Percentiles rank a stretch among this genome's conserved stretches.
Evolutionary conservation across 2,329 filamentous ascomycete species (phyloP).

Genomic region (Fusarium albosuccineum): DNA sequence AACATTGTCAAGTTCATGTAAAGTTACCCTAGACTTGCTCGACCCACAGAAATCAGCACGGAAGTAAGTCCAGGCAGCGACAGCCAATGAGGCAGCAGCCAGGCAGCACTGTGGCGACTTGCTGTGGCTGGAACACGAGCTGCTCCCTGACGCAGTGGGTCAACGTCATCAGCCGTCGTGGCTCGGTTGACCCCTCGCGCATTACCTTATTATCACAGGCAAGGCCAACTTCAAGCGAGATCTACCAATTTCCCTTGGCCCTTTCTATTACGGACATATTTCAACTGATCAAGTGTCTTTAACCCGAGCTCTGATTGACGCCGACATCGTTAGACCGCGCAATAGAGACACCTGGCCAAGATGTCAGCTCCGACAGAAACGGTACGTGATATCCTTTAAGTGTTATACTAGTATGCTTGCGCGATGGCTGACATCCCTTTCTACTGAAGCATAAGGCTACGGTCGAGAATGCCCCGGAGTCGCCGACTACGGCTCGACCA

Average conservation of each 20-base stretch:
- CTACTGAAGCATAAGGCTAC: slow-evolving; percentile 59
- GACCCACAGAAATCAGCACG: no score
- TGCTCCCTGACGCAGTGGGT: slow-evolving; percentile 47
- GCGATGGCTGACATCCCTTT: slow-evolving; percentile 39
- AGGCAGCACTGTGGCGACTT: slow-evolving; percentile 43
- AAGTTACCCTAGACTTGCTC: slow-evolving; percentile 31
- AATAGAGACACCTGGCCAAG: slow-evolving; percentile 29
- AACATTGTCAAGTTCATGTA: not conserved
- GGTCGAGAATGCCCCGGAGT: slow-evolving; percentile 66
- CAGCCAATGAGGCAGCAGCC: slow-evolving; percentile 26
- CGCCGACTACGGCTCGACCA: slow-evolving; percentile 73
- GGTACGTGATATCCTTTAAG: slow-evolving; percentile 53
- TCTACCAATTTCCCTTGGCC: slow-evolving; percentile 42
- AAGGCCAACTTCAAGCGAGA: slow-evolving; percentile 47
- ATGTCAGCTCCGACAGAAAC: slow-evolving; percentile 61
- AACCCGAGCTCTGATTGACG: slow-evolving; percentile 5
- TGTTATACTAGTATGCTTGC: slow-evolving; percentile 20
- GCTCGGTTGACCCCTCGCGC: slow-evolving; percentile 49
- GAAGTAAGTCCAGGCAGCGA: not conserved
- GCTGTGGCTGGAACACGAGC: slow-evolving; percentile 40
- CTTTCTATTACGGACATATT: slow-evolving; percentile 15
- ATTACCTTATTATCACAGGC: slow-evolving; percentile 47
- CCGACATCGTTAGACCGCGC: slow-evolving; percentile 8
- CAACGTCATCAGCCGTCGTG: slow-evolving; percentile 55
- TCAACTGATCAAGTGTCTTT: slow-evolving; percentile 18